phyloP scores from a whole-genome alignment of 1,139 yeast species.

The Candida tetrigidarum region DNA sequence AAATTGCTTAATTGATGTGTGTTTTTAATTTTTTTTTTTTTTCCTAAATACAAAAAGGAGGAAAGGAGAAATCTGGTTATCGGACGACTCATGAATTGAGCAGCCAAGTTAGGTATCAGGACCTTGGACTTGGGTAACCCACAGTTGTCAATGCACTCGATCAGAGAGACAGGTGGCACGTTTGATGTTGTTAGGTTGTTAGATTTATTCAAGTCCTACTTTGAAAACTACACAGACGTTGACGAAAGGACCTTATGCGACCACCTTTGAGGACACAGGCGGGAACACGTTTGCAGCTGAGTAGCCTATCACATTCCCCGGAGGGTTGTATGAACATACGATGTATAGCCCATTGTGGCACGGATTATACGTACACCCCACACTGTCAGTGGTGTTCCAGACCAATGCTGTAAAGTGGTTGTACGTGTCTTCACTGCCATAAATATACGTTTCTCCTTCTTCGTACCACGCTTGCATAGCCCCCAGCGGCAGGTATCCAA shows the following conservation, averaged over 20 bases:
- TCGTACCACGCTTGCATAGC: conserved; percentile 43
- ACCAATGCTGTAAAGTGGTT: conserved; percentile 48
- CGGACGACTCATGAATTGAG: too few relatives aligned
- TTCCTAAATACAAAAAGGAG: too few relatives aligned
- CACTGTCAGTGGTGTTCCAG: conserved; percentile 38
- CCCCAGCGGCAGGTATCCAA: conserved; percentile 36
- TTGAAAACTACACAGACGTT: conserved; percentile 39
- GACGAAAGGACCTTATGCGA: conserved; percentile 35
- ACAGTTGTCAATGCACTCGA: conserved; percentile 93
- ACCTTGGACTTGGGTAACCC: conserved; percentile 95
- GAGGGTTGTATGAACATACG: conserved; percentile 63
- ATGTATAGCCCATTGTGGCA: conserved; percentile 54
- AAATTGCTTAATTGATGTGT: too few relatives aligned
- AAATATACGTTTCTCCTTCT: conserved; percentile 34
- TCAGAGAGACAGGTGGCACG: conserved; percentile 91
- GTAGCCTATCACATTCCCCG: conserved; percentile 59
- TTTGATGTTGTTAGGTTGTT: conserved; percentile 69
- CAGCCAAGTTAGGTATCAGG: conserved; percentile 87
- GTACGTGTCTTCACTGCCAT: conserved; percentile 28
- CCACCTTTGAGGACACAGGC: conserved; percentile 16
- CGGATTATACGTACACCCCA: conserved; percentile 45
- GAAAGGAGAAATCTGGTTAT: too few relatives aligned
- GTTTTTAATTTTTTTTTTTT: conserved; percentile 13
- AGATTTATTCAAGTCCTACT: conserved; percentile 64
- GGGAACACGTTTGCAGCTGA: conserved; percentile 33